Evolutionary conservation across 345 rosid genomes (phyloP), one percentile per base, ranked within the genome.

Genomic region (Brassica nigra): DNA sequence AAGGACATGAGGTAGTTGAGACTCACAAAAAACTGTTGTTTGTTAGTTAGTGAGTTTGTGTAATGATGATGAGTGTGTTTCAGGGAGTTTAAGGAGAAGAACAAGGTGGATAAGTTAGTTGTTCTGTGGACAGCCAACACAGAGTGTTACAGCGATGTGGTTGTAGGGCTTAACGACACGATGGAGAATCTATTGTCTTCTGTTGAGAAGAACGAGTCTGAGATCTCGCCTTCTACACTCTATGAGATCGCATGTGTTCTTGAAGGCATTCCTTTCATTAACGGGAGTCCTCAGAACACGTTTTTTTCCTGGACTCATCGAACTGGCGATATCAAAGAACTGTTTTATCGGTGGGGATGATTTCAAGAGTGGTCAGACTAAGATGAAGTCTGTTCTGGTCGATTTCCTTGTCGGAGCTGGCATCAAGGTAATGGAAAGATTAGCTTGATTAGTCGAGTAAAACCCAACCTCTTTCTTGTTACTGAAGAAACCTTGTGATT

Each of bases 381-480:
- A 95, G 89, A 95, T 93, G 97, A 93, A 95, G 74, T 95, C 97
- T 0, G 98, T 95, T 2, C 82, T 95, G 76, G 99, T 95, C 4
- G 99, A 95, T 87, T 95, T 93, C 83, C 97, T 95, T 79, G 99
- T 95, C 62, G 99, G 98, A 12, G 99, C 99, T 68, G 99, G 99
- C 18, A 95, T 95, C 63, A 95, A 93, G 97, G 99, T 92, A 82
- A 10, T 4, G 27, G 2, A 62, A 36, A 15, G 3, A 34, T 9
- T 9, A 52, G 28, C 16, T 67, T 79, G 10, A 23, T 23, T 30
- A 1, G 0, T 54, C 3, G 71, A 65, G 67, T 71, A 12, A 54
- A 54, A 69, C 6, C 7, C 49, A 74, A 14, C 11, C 39, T 66
- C 16, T 68, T 33, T 49, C 62, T 70, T 75, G 42, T 71, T 61